A percentile compares a stretch with the other conserved stretches of the same genome.
These are phyloP conservation scores for Fallopia convolvulus DNA, from an alignment of 148 eudicot species.

Conservation along the genomic window DNA sequence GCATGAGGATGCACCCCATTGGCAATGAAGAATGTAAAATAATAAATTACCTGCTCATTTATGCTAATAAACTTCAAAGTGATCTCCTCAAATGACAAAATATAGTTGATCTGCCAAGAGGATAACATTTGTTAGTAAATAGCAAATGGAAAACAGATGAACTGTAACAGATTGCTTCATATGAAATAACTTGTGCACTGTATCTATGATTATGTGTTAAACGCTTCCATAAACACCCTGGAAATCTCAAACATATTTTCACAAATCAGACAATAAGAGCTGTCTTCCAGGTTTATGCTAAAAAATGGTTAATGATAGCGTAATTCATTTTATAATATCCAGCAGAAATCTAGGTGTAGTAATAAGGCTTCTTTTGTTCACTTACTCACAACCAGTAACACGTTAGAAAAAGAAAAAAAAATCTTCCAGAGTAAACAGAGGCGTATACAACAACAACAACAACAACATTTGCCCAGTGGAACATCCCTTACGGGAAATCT, in stretches of 20 bases:
- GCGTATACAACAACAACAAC: background rate
- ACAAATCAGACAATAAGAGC: background rate
- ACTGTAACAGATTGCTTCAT: background rate
- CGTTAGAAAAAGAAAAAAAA: background rate
- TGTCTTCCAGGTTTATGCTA: background rate
- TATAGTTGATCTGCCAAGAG: conserved; percentile 72
- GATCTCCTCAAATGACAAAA: conserved; percentile 92
- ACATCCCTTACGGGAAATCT: too few species aligned
- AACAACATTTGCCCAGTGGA: too few species aligned
- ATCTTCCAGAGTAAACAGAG: background rate
- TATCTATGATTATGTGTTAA: background rate
- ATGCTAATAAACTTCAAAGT: conserved; percentile 87
- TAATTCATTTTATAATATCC: background rate
- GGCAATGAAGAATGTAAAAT: background rate
- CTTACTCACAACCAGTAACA: background rate
- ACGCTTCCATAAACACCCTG: background rate
- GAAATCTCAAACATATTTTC: background rate
- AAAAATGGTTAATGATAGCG: background rate
- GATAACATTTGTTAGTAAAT: background rate
- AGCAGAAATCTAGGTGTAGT: background rate
- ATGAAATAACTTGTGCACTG: background rate
- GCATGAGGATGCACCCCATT: too few species aligned
- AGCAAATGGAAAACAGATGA: background rate
- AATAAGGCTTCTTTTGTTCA: background rate
- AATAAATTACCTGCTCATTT: conserved; percentile 66